Evolutionary conservation across 257 asterid species (phyloP).

Genomic region (Lycium ferocissimum): DNA sequence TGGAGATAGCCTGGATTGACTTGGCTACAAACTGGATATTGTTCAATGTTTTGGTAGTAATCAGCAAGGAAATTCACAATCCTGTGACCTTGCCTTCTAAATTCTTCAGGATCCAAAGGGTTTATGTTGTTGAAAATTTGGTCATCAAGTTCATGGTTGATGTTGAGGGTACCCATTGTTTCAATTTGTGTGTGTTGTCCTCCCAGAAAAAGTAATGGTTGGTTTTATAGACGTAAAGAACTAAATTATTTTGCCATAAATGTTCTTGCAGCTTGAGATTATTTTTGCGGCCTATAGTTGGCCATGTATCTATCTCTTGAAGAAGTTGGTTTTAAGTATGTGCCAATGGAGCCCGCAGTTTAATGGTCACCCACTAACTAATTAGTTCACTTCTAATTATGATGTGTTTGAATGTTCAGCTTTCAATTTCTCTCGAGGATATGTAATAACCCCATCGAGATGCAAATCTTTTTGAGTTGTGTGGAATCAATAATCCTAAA

Average conservation of each 20-base stretch:
- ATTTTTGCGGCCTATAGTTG: neutral
- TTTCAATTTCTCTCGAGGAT: no score
- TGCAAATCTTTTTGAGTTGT: neutral
- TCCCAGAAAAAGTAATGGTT: neutral
- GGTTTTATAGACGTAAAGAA: neutral
- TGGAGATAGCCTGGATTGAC: slow-evolving; percentile 76
- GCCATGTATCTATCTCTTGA: neutral
- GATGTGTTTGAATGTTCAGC: neutral
- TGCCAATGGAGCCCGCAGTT: neutral
- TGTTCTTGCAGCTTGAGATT: neutral
- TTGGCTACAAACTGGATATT: slow-evolving; percentile 74
- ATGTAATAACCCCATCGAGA: neutral
- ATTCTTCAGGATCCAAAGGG: slow-evolving; percentile 75
- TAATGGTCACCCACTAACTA: neutral
- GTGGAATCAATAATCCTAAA: neutral
- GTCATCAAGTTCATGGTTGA: slow-evolving; percentile 22
- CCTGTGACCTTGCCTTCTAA: slow-evolving; percentile 66
- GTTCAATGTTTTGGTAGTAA: slow-evolving; percentile 71
- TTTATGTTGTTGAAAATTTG: slow-evolving; percentile 38
- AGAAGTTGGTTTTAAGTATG: neutral
- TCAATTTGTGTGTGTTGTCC: neutral
- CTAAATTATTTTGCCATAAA: neutral
- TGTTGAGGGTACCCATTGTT: slow-evolving; percentile 10
- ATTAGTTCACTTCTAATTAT: neutral
- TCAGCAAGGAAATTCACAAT: slow-evolving; percentile 72